These are phyloP conservation scores for Candida buenavistaensis DNA, from an alignment of 1,139 yeast species.

Conservation along the genomic window DNA sequence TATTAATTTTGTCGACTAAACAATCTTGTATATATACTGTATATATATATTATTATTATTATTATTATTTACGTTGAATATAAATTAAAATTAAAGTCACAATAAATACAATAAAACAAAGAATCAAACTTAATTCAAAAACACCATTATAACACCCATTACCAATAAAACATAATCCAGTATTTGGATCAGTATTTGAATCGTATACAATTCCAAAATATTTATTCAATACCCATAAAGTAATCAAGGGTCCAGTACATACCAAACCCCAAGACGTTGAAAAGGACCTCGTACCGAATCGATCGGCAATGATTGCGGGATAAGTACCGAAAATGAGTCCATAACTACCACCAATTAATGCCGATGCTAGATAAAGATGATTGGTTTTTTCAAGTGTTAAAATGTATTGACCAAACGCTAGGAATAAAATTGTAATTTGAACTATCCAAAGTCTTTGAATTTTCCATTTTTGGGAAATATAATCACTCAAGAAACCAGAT, in stretches of 20 bases:
- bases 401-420: slow-evolving; percentile 33
- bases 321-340: slow-evolving; percentile 45
- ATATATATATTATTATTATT: background rate
- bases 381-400: slow-evolving; percentile 30
- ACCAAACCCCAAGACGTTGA: slow-evolving; percentile 49
- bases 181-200: slow-evolving; percentile 27
- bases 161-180: slow-evolving; percentile 38
- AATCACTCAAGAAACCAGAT: slow-evolving; percentile 42
- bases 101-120: slow-evolving; percentile 24
- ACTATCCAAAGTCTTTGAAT: slow-evolving; percentile 45
- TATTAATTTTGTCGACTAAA: slow-evolving; percentile 44
- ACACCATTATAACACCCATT: slow-evolving; percentile 39
- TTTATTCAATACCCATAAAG: slow-evolving; percentile 37
- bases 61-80: slow-evolving; percentile 22
- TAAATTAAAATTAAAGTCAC: slow-evolving; percentile 25
- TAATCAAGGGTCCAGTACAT: slow-evolving; percentile 42
- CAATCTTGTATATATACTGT: slow-evolving; percentile 3
- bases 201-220: slow-evolving; percentile 44
- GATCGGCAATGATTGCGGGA: slow-evolving; percentile 49
- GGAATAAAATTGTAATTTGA: slow-evolving; percentile 25
- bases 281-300: slow-evolving; percentile 41
- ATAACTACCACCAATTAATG: slow-evolving; percentile 38
- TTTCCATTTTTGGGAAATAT: slow-evolving; percentile 30
- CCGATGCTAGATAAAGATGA: slow-evolving; percentile 29
- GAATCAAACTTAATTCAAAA: slow-evolving; percentile 28